Evolutionary conservation across 805 yeast species (phyloP).

Genomic region (Aciculoconidium aculeatum): DNA sequence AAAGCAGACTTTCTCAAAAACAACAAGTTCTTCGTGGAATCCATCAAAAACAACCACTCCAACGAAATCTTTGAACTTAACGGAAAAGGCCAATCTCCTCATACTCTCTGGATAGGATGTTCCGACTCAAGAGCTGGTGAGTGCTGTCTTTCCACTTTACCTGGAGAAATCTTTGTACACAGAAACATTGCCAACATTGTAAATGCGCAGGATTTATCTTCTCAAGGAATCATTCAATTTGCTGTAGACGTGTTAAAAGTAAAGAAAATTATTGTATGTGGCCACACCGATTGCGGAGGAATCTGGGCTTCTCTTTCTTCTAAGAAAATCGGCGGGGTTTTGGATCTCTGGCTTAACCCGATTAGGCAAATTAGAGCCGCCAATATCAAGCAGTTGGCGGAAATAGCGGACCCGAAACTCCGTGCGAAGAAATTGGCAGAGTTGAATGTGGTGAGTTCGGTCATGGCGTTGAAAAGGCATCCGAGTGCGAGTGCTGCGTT

Average conservation of each 20-base stretch:
- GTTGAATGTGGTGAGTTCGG: slow-evolving; percentile 70
- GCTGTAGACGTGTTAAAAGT: slow-evolving; percentile 83
- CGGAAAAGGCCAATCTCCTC: slow-evolving; percentile 85
- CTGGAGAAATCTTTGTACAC: slow-evolving; percentile 88
- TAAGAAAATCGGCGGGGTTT: slow-evolving; percentile 57
- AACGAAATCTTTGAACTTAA: slow-evolving; percentile 51
- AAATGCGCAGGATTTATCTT: slow-evolving; percentile 62
- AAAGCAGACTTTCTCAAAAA: slow-evolving; percentile 44
- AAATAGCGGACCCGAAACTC: slow-evolving; percentile 44
- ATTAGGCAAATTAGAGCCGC: slow-evolving; percentile 65
- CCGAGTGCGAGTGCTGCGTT: slow-evolving; percentile 66
- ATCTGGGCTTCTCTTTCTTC: slow-evolving; percentile 71
- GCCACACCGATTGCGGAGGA: slow-evolving; percentile 95
- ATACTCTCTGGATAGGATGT: slow-evolving; percentile 91
- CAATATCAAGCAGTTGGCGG: slow-evolving; percentile 44
- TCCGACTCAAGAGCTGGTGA: slow-evolving; percentile 90
- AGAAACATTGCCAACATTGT: slow-evolving; percentile 83
- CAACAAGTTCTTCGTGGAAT: slow-evolving; percentile 42
- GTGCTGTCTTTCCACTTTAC: slow-evolving; percentile 64
- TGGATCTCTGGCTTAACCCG: slow-evolving; percentile 69
- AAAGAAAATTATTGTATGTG: slow-evolving; percentile 77
- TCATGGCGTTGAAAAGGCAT: slow-evolving; percentile 57
- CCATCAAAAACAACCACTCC: slow-evolving; percentile 46
- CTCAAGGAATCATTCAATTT: slow-evolving; percentile 77
- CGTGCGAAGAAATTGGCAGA: slow-evolving; percentile 64